Conservation (phyloP, 179 eudicot species). For the Carnegiea gigantea region DNA sequence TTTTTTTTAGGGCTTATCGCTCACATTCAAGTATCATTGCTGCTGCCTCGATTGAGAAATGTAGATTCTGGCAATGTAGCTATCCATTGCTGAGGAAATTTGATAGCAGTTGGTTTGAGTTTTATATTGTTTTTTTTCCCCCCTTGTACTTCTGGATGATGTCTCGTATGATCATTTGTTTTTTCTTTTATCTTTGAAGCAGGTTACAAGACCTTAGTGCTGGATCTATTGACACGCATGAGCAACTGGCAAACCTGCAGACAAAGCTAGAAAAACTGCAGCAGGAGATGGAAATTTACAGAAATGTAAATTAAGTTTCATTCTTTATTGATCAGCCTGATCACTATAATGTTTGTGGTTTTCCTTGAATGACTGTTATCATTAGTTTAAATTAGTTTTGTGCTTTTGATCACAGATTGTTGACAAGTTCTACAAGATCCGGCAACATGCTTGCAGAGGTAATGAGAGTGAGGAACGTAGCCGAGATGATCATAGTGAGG, state of each 20-base stretch:
- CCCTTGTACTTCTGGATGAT: background rate
- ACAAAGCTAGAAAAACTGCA: slow-evolving; percentile 54
- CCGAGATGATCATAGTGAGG: slow-evolving; percentile 45
- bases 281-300: slow-evolving; percentile 54
- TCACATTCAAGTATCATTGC: background rate
- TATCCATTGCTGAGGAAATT: background rate
- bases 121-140: background rate
- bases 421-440: slow-evolving; percentile 68
- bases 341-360: background rate
- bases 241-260: slow-evolving; percentile 41
- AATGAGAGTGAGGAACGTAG: slow-evolving; percentile 36
- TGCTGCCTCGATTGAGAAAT: background rate
- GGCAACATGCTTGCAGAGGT: slow-evolving; percentile 42
- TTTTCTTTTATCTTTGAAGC: slow-evolving; percentile 26
- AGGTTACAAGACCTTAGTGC: slow-evolving; percentile 72
- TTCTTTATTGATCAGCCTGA: slow-evolving; percentile 1
- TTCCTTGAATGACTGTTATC: slow-evolving; percentile 1
- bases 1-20: background rate
- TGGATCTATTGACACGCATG: slow-evolving; percentile 50
- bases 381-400: background rate
- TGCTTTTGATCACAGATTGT: slow-evolving; percentile 49
- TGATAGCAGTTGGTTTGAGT: background rate
- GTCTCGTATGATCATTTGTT: background rate
- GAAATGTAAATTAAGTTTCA: slow-evolving; percentile 45
- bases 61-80: background rate